phyloP scores from a whole-genome alignment of 805 yeast species.

The Kockiozyma suomiensis region DNA sequence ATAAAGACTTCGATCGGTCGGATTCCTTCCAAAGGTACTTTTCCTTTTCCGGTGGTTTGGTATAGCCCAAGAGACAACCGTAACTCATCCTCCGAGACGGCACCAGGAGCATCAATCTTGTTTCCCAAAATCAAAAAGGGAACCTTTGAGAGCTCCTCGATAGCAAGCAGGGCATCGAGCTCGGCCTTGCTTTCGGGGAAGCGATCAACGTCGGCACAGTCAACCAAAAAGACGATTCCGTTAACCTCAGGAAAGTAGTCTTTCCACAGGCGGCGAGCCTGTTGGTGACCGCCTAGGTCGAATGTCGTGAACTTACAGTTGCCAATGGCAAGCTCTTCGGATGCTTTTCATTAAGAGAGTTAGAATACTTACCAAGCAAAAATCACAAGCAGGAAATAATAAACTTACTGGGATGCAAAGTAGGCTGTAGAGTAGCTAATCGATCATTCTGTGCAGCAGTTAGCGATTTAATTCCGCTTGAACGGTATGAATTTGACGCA shows the following conservation, averaged over 20 bases:
- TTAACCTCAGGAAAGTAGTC: conserved; percentile 99
- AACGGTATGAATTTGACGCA: not conserved
- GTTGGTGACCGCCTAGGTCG: conserved; percentile 97
- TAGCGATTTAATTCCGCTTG: too few species aligned
- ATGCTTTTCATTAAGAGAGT: conserved; percentile 51
- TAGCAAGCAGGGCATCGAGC: conserved; percentile 87
- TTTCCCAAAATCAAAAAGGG: conserved; percentile 95
- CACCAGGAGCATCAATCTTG: conserved; percentile 92
- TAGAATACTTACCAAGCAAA: not conserved
- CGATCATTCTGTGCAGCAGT: conserved; percentile 94
- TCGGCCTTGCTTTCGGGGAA: conserved; percentile 94
- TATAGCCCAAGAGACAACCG: conserved; percentile 86
- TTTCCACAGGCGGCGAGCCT: conserved; percentile 99
- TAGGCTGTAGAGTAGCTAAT: conserved; percentile 97
- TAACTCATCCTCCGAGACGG: conserved; percentile 92
- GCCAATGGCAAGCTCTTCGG: conserved; percentile 97
- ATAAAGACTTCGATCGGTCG: conserved; percentile 96
- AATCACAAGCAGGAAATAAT: not conserved
- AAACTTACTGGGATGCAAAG: conserved; percentile 77
- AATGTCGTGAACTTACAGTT: conserved; percentile 96
- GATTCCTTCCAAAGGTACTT: conserved; percentile 63
- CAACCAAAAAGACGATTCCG: conserved; percentile 95
- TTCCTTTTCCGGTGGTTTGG: conserved; percentile 89
- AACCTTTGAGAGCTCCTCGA: conserved; percentile 85
- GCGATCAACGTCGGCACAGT: conserved; percentile 95